Base-by-base conservation (phyloP, 495 filamentous ascomycete species). In the Xylaria bambusicola region DNA sequence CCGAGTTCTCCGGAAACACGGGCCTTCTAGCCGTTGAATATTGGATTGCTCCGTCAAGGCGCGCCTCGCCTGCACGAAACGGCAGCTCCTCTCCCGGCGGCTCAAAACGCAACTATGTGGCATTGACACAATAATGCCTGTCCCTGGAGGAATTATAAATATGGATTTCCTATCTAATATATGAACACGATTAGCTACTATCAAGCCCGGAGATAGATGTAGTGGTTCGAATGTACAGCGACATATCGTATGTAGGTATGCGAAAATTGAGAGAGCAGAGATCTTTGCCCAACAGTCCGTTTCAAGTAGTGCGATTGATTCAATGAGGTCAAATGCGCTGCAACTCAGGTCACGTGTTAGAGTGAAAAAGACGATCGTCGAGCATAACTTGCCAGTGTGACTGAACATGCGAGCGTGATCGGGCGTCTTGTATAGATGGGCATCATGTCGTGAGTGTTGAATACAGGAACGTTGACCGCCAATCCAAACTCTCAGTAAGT, bases 21-120 rank as follows among this genome's bases (percentile, higher is more conserved):
- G 57, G 57, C 57, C 57, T 52, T 45, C 26, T 20, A 60, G 26
- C 57, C 57, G 57, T 53, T 29, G 48, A 53, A 53, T 52, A 35
- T 35, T 55, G 36, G 35, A 17, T 59, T 52, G 44, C 56, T 59
- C 56, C 46, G 46, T 52, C 15, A 24, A 50, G 26, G 47, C 29
- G 41, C 23, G 26, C 36, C 40, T 49, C 36, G 35, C 46, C 33
- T 59, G 47, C 38, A 31, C 33, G 36, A 26, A 17, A 59, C 57
- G 57, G 49, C 21, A 60, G 57, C 21, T 53, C 9, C n/a, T 53
- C 38, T 60, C 57, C 57, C 57, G 49, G 48, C 41, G 48, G 57
- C 49, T 60, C 49, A 53, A 47, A 48, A 53, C 18, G 48, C 15
- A 7, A 27, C 29, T 21, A 24, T 24, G 46, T 45, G 46, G 44